Evolutionary conservation across 2,329 filamentous ascomycete genomes (phyloP).

Genomic region (Pseudogymnoascus sp.): DNA sequence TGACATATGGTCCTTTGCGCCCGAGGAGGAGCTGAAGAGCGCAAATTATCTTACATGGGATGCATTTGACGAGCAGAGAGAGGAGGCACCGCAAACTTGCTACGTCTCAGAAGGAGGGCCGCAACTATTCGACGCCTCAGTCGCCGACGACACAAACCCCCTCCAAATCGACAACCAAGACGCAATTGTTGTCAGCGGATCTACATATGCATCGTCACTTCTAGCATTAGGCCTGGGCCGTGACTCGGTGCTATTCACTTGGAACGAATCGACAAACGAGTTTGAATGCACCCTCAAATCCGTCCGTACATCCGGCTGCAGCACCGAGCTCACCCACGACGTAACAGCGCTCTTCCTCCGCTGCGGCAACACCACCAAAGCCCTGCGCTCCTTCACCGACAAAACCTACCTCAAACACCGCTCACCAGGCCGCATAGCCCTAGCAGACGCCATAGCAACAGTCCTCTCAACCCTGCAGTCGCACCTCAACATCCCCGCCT

Average conservation of each 20-base stretch:
- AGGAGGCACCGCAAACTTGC: slow-evolving; percentile 35
- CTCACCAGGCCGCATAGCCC: slow-evolving; percentile 25
- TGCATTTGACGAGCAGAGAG: slow-evolving; percentile 43
- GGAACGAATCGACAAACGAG: slow-evolving; percentile 41
- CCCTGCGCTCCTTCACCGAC: slow-evolving; percentile 25
- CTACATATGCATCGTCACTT: slow-evolving; percentile 48
- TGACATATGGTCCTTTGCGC: slow-evolving; percentile 42
- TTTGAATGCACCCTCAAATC: slow-evolving; percentile 44
- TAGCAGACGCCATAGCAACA: slow-evolving; percentile 32
- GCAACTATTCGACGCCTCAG: slow-evolving; percentile 55
- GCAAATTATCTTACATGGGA: slow-evolving; percentile 60
- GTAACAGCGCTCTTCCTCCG: slow-evolving; percentile 31
- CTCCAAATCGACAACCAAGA: slow-evolving; percentile 32
- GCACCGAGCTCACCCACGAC: slow-evolving; percentile 44
- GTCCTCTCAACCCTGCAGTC: slow-evolving; percentile 28
- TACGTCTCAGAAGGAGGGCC: slow-evolving; percentile 65
- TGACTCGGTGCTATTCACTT: slow-evolving; percentile 63
- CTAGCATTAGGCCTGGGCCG: slow-evolving; percentile 61
- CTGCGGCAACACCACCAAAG: slow-evolving; percentile 29
- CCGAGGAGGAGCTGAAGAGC: slow-evolving; percentile 25
- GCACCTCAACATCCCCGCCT: slow-evolving; percentile 21
- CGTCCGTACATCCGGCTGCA: slow-evolving; percentile 41
- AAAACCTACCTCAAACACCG: slow-evolving; percentile 21
- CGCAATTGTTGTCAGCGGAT: slow-evolving; percentile 39
- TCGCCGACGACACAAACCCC: slow-evolving; percentile 37